phyloP scores from a whole-genome alignment of 768 basidiomycete species.

The Cystobasidium onofrii region DNA sequence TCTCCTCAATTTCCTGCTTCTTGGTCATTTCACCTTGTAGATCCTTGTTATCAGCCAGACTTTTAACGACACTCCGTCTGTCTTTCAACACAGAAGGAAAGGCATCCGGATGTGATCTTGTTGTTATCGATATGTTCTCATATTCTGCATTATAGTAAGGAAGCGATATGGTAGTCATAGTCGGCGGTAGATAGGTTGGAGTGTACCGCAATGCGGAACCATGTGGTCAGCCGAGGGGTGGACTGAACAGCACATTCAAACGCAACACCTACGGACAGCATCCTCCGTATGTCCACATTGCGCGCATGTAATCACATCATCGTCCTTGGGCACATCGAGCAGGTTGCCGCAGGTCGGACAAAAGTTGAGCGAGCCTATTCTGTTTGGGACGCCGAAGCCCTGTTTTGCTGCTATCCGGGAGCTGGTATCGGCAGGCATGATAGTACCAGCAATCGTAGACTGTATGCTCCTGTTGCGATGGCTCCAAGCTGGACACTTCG shows the following conservation, averaged over 20 bases:
- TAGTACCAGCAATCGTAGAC: background rate
- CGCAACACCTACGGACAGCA: constrained; percentile 63
- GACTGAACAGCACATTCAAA: too few species aligned
- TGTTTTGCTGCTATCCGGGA: background rate
- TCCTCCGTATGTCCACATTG: constrained; percentile 82
- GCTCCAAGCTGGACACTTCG: background rate
- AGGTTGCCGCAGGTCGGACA: constrained; percentile 89
- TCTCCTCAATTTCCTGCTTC: constrained; percentile 33
- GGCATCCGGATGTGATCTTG: constrained; percentile 83
- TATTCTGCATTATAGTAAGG: constrained; percentile 52
- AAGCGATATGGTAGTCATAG: background rate
- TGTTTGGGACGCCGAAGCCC: constrained; percentile 35
- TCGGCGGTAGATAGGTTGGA: too few species aligned
- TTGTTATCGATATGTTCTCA: constrained; percentile 80
- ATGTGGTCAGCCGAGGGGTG: too few species aligned
- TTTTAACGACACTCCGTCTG: constrained; percentile 60
- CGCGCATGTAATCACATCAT: constrained; percentile 69
- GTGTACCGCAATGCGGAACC: too few species aligned
- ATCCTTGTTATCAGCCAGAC: constrained; percentile 51
- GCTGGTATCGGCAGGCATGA: background rate
- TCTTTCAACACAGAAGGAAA: constrained; percentile 83
- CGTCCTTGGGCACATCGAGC: constrained; percentile 71
- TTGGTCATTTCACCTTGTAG: constrained; percentile 23
- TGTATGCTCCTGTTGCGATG: background rate
- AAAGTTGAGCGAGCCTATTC: constrained; percentile 79